Base-by-base conservation (phyloP, 2,329 filamentous ascomycete species). In the Boeremia exigua region DNA sequence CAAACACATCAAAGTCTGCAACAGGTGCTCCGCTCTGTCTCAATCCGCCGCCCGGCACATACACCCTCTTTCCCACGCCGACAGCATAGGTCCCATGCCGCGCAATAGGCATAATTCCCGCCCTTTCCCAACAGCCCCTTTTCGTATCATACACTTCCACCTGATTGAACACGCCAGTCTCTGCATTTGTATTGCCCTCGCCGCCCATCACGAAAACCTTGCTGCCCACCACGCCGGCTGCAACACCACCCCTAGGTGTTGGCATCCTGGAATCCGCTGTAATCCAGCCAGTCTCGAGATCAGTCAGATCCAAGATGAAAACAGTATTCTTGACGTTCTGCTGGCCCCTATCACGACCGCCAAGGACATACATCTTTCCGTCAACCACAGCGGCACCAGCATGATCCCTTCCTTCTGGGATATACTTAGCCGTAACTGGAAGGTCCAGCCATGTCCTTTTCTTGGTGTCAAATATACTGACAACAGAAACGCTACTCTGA, bases 131-230 rank as follows among this genome's bases (percentile, higher is more conserved):
- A 4, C 11, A 36, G 28, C 69, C 56, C 1, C 2, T 48, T 10
- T 32, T 48, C 2, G 56, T 51, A 10, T 51, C 48, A 39, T 51
- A 51, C 5, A n/a, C 40, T 27, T 51, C 48, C 7, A 51, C 33
- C 10, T 51, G 32, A 5, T 44, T 33, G 15, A 51, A 51, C 4
- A 51, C 40, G 8, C 48, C 48, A 14, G 15, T 45, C 8, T 45
- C 40, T 12, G 14, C 7, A 2, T 15, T 17, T 2, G 9, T 6
- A 11, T 45, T 44, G 0, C 48, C 48, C 28, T 51, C 48, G 19
- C 69, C 68, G 7, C 68, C 68, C 55, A 73, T 66, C 15, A 62
- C 61, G 45, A 66, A 71, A 3, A 73, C 42, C 44, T 63, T 65
- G 15, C 32, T 48, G 4, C 63, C 65, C 4, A 71, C 38, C 1